phyloP scores from a whole-genome alignment of 129 eudicot species.

The Flaveria trinervia region DNA sequence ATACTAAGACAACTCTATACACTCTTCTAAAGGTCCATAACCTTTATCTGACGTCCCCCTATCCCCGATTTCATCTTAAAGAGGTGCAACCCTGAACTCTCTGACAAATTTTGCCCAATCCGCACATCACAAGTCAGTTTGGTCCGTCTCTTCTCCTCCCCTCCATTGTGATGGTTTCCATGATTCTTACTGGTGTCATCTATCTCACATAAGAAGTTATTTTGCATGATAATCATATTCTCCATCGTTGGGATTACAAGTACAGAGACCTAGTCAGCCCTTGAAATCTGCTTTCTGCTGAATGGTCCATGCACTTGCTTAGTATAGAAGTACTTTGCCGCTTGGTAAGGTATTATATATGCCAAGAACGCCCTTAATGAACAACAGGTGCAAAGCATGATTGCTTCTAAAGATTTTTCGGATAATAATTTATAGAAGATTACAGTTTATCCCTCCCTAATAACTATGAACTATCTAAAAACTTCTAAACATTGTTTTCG shows the following conservation, averaged over 20 bases:
- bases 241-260: background rate
- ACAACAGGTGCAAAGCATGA: conserved; percentile 6
- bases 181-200: too few relatives aligned
- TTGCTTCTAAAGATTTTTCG: background rate
- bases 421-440: background rate
- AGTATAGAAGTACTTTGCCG: background rate
- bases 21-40: too few relatives aligned
- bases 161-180: too few relatives aligned
- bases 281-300: background rate
- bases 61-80: too few relatives aligned
- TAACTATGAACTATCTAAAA: background rate
- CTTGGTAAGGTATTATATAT: background rate
- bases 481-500: background rate
- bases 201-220: background rate
- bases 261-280: conserved; percentile 2
- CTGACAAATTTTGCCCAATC: too few relatives aligned
- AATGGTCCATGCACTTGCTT: background rate
- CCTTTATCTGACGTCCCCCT: too few relatives aligned
- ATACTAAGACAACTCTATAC: too few relatives aligned
- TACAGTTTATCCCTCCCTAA: background rate
- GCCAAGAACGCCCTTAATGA: background rate
- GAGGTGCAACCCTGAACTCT: too few relatives aligned
- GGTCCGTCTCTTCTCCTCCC: too few relatives aligned
- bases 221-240: background rate
- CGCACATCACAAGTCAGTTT: too few relatives aligned